A percentile compares a stretch with the other conserved stretches of the same genome.
Conservation (phyloP, 345 rosid species). For the Eucalyptus rudis region DNA sequence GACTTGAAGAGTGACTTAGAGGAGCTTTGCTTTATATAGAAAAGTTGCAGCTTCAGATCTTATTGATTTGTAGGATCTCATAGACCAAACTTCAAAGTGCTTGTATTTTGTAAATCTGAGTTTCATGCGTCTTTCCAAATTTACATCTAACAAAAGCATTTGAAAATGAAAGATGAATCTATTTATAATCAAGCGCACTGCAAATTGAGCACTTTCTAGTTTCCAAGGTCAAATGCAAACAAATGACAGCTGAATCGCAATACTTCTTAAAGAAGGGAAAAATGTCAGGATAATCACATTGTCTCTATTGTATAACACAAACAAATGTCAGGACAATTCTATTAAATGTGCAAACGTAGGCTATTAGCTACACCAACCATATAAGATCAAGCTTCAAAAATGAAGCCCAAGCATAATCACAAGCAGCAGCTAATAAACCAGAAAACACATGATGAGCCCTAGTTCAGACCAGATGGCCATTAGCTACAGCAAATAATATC, state of each 20-base stretch:
- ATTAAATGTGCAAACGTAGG: background rate
- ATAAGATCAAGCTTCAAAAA: background rate
- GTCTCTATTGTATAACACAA: background rate
- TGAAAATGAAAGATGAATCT: background rate
- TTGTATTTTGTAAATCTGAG: background rate
- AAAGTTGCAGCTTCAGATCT: background rate
- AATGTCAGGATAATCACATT: background rate
- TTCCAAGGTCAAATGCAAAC: background rate
- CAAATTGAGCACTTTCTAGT: background rate
- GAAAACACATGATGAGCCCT: background rate
- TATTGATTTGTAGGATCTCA: background rate
- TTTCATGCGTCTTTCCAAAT: background rate
- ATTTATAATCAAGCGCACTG: background rate
- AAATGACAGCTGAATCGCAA: background rate
- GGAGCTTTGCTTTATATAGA: background rate
- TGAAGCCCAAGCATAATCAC: background rate
- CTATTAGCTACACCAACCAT: background rate
- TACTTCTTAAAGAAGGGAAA: background rate
- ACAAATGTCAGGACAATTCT: background rate
- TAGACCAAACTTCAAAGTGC: background rate
- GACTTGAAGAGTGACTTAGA: background rate
- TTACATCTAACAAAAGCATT: background rate
- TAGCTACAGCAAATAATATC: background rate
- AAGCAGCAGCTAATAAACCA: background rate
- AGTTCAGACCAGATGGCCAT: background rate